Conservation (phyloP, 1,284 basidiomycete species). For the Paramarasmius palmivorus region DNA sequence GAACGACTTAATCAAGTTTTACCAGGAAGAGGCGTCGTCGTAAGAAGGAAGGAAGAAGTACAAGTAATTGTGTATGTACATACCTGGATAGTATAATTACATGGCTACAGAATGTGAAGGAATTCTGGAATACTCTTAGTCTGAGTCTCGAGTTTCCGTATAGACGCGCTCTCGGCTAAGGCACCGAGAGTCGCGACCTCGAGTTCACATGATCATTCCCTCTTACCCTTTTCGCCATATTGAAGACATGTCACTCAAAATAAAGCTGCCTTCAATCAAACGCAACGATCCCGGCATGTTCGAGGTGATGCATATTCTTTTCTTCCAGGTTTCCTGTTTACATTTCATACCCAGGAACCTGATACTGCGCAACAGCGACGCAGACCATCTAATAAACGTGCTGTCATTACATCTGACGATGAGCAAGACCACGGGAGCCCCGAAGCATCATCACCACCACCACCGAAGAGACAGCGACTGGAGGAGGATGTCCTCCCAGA, state of each 20-base stretch:
- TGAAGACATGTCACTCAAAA: conserved; percentile 1
- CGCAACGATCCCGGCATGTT: conserved; percentile 2
- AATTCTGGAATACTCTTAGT: too few species aligned
- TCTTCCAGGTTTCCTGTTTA: neutral
- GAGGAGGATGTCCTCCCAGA: conserved; percentile 8
- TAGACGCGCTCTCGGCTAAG: neutral
- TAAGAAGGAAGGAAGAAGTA: too few species aligned
- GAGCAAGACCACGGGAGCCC: conserved; percentile 4
- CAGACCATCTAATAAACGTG: conserved; percentile 4
- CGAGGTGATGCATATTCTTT: conserved; percentile 10
- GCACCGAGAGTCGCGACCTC: too few species aligned
- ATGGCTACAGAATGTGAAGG: conserved; percentile 4
- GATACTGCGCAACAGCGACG: conserved; percentile 3
- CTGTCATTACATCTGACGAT: conserved; percentile 7
- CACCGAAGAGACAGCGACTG: conserved; percentile 4
- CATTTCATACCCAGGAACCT: neutral
- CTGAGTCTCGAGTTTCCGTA: too few species aligned
- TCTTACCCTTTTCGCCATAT: neutral
- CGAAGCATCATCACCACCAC: conserved; percentile 10
- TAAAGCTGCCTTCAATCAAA: conserved; percentile 2
- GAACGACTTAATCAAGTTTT: conserved; percentile 85
- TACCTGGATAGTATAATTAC: neutral
- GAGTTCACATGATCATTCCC: neutral
- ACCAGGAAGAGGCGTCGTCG: conserved; percentile 43
- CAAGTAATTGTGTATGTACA: neutral